Base-by-base conservation (phyloP, 495 filamentous ascomycete species). In the Neurospora sp. region DNA sequence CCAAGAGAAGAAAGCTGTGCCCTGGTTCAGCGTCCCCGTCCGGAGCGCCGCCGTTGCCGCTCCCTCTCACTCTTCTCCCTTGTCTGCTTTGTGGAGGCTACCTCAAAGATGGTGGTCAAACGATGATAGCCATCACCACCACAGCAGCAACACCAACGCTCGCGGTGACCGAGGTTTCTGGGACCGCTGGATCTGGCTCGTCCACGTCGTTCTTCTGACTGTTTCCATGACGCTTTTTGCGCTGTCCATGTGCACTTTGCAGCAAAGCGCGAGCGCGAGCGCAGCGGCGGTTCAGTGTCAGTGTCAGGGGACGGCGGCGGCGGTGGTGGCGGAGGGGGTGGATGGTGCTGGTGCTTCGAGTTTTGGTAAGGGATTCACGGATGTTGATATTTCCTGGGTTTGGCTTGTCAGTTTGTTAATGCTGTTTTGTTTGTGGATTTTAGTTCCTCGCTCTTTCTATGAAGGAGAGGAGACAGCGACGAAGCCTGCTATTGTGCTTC, bases 141-240 rank as follows among this genome's bases (percentile, higher is more conserved):
- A 75, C 12, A 20, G 41, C 73, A 69, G 14, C 40, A 65, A 35
- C 75, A 48, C 76, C 45, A 4, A 65, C 27, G 0, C 48, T 59
- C 48, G 48, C 20, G 5, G 48, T 10, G 6, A 16, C 1, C 48
- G 6, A 61, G 27, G 69, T 5, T 40, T 75, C 8, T 61, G 65
- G 37, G 71, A 40, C 10, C 75, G 78, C 73, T 84, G 83, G 83
- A 73, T 80, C 70, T 87, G 84, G 84, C 71, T 85, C 20, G 77
- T 75, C 10, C 85, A 86, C 69, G 81, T 80, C 65, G 71, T 83
- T 40, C 77, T 87, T 10, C 73, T 86, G 31, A 81, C 82, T 6
- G 40, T 80, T 14, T 85, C 83, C 4, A 70, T 80, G 41, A 81
- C 81, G 4, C 78, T 86, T 40, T 84, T 87, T 69, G 76, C 80